Base-by-base conservation (phyloP, 176 grass and related monocot species). In the Areca catechu region DNA sequence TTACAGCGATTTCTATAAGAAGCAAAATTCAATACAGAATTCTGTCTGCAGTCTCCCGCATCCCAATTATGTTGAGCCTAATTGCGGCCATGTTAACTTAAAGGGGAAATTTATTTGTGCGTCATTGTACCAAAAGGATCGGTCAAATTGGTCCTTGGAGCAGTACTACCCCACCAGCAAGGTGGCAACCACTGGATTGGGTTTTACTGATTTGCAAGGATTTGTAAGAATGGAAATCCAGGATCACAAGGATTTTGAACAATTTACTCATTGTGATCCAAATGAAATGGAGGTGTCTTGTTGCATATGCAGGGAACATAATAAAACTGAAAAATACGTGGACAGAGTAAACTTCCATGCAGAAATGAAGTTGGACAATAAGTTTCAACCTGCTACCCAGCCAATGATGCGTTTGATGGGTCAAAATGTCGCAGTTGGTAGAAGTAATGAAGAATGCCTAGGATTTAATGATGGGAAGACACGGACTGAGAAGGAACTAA, bases 381-480 rank as follows among this genome's bases (percentile, higher is more conserved):
- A 56, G 22, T 65, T 20, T 53, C 59, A 20, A 25, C 74, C 70
- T 58, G 49, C 70, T 53, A 2, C 55, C 22, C 66, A 62, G 54
- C 83, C 71, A 37, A 86, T 57, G 12, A 14, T 86, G 68, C 83
- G 83, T 61, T 78, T 86, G 71, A 86, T 86, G 83, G 83, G 83
- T 57, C 69, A 82, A 67, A 71, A 78, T 78, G 66, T 86, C 53
- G 22, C 70, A 78, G 66, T 86, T 57, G 73, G 65, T 34, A 59
- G 28, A 24, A 54, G 14, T 47, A 74, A 43, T 43, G 34, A 60
- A 18, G 57, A 67, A 68, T 55, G 49, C 56, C 56, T 66, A 28
- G 55, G 20, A 20, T 74, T 51, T 50, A 48, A 21, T 22, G 30
- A 66, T 23, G 74, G 60, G 17, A 57, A 27, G 17, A 19, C 22